Conservation (phyloP, 495 filamentous ascomycete species). For the Cercophora scortea region DNA sequence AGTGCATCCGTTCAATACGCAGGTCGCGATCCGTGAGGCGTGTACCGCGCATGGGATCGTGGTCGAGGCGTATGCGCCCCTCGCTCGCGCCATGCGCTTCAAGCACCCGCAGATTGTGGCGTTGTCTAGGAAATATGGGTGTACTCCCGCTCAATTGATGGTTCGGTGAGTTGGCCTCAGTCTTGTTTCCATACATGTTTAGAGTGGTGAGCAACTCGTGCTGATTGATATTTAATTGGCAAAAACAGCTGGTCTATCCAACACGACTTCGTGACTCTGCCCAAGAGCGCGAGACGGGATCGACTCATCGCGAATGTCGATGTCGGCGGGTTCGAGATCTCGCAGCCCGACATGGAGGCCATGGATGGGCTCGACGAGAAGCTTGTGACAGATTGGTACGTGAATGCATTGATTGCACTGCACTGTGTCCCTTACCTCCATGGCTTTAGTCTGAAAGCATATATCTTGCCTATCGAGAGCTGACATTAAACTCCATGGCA, state of each 20-base stretch:
- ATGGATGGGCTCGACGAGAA: constrained; percentile 63
- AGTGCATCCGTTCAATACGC: constrained; percentile 62
- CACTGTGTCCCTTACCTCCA: background rate
- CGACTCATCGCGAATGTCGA: constrained; percentile 58
- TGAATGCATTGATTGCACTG: no score
- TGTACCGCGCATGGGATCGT: constrained; percentile 49
- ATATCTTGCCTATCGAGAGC: background rate
- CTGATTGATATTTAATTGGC: background rate
- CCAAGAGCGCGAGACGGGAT: constrained; percentile 59
- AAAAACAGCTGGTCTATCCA: constrained; percentile 53
- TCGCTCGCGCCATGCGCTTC: constrained; percentile 51
- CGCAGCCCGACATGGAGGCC: constrained; percentile 50
- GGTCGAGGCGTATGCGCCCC: constrained; percentile 58
- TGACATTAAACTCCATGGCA: constrained; percentile 5
- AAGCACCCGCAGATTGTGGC: constrained; percentile 40
- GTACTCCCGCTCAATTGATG: constrained; percentile 54
- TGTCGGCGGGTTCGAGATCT: constrained; percentile 59
- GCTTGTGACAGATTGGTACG: constrained; percentile 52
- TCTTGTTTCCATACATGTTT: background rate
- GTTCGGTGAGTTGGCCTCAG: constrained; percentile 29
- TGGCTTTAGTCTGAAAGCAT: no score
- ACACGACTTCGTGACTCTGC: constrained; percentile 64
- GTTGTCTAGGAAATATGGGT: constrained; percentile 49
- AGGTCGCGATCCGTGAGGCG: constrained; percentile 45
- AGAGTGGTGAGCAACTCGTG: background rate